Conservation (phyloP, 805 yeast genomes). For the Metschnikowia lachancei region DNA sequence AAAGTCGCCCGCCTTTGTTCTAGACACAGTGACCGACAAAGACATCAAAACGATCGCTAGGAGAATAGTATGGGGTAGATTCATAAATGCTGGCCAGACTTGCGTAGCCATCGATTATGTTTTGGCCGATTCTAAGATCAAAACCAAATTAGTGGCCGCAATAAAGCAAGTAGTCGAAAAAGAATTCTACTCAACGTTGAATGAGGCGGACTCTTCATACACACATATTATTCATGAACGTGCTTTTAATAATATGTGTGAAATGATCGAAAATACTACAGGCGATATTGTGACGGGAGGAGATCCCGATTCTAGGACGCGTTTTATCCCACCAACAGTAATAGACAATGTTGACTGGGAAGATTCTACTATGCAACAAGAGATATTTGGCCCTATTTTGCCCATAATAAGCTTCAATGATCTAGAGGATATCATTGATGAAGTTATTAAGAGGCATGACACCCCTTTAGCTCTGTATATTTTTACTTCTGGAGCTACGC, state of each 20-base stretch:
- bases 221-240: constrained; percentile 61
- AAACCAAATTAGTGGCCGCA: constrained; percentile 48
- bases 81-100: constrained; percentile 82
- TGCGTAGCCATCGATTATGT: constrained; percentile 89
- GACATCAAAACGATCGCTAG: constrained; percentile 47
- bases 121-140: constrained; percentile 58
- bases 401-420: constrained; percentile 61
- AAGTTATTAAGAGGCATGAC: constrained; percentile 51
- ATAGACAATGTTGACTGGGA: constrained; percentile 59
- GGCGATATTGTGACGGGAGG: constrained; percentile 57
- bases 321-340: constrained; percentile 71
- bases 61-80: constrained; percentile 76
- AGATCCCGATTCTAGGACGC: constrained; percentile 34
- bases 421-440: constrained; percentile 43
- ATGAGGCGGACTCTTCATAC: constrained; percentile 28
- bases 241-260: constrained; percentile 48
- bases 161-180: constrained; percentile 40
- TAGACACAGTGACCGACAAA: constrained; percentile 45
- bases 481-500: constrained; percentile 48
- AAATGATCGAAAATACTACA: constrained; percentile 45
- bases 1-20: constrained; percentile 78
- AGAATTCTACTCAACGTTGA: constrained; percentile 45
- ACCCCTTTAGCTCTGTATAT: constrained; percentile 81
- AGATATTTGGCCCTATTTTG: constrained; percentile 81
- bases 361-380: constrained; percentile 72